Evolutionary conservation across 1,139 yeast species (phyloP).

Genomic region (Yarrowia galli): DNA sequence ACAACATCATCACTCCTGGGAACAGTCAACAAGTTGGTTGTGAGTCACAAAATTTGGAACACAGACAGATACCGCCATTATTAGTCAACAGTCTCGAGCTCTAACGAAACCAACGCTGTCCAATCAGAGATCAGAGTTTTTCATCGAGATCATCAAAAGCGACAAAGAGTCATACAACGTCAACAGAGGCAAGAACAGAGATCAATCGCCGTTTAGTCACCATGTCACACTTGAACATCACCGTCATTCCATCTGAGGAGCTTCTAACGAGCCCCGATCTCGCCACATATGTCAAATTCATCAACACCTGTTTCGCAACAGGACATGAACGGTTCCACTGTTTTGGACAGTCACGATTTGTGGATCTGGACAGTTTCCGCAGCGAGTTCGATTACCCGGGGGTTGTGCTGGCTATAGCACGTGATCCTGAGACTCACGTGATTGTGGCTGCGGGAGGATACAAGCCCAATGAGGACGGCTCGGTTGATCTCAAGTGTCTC

Average conservation of each 20-base stretch:
- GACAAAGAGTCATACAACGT: too few species aligned
- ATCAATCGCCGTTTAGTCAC: too few species aligned
- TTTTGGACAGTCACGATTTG: not conserved
- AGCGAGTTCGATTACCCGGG: not conserved
- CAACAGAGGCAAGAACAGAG: too few species aligned
- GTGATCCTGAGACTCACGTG: not conserved
- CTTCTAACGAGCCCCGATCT: not conserved
- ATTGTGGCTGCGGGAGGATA: constrained; percentile 1
- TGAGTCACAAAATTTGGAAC: too few species aligned
- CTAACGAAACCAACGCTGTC: too few species aligned
- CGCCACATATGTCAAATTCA: not conserved
- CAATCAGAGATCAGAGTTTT: too few species aligned
- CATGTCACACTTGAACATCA: not conserved
- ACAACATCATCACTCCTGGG: too few species aligned
- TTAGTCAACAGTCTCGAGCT: too few species aligned
- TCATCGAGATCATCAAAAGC: too few species aligned
- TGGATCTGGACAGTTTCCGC: not conserved
- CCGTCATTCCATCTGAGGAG: not conserved
- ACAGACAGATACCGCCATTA: too few species aligned
- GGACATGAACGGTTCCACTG: constrained; percentile 8
- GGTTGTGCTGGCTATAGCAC: not conserved
- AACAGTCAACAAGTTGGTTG: too few species aligned
- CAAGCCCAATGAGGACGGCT: not conserved
- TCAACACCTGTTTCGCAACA: constrained; percentile 1
- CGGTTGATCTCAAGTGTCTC: constrained; percentile 7